These are phyloP conservation scores for Trichoderma arundinaceum DNA, from an alignment of 2,329 filamentous ascomycete genomes.

Conservation along the genomic window DNA sequence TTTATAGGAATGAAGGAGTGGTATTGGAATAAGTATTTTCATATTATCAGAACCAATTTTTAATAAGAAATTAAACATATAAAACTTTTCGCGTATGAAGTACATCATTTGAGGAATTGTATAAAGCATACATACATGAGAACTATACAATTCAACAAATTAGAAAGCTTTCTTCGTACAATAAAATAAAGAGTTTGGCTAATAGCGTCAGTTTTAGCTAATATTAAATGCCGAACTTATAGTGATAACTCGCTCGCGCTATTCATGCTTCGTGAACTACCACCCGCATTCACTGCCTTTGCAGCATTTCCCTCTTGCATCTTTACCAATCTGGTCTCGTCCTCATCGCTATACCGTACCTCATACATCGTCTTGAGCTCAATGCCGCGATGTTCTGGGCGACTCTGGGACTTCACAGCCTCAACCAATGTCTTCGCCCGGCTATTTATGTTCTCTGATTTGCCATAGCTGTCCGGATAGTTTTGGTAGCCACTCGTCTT, in stretches of 20 bases:
- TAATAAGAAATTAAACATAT: no score
- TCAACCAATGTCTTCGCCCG: constrained; percentile 12
- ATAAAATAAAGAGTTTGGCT: neutral
- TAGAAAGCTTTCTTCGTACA: no score
- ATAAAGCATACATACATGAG: no score
- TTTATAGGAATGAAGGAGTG: no score
- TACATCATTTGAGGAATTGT: no score
- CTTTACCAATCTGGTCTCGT: constrained; percentile 17
- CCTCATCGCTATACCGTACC: constrained; percentile 15
- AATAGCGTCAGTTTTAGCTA: neutral
- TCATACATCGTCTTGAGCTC: constrained; percentile 12
- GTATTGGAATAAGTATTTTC: no score
- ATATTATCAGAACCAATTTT: no score
- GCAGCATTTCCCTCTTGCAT: neutral
- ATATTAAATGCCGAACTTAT: constrained; percentile 1
- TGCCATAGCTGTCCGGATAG: constrained; percentile 14
- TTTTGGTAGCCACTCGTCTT: constrained; percentile 20
- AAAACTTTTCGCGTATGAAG: no score
- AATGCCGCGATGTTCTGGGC: constrained; percentile 9
- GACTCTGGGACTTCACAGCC: constrained; percentile 2
- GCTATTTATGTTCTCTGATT: constrained; percentile 9
- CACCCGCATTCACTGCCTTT: neutral
- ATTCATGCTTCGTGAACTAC: constrained; percentile 6
- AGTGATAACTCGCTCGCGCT: constrained; percentile 12
- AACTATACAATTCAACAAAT: no score